Conservation (phyloP, 2,329 filamentous ascomycete species). For the Albophoma yamanashiensis region DNA sequence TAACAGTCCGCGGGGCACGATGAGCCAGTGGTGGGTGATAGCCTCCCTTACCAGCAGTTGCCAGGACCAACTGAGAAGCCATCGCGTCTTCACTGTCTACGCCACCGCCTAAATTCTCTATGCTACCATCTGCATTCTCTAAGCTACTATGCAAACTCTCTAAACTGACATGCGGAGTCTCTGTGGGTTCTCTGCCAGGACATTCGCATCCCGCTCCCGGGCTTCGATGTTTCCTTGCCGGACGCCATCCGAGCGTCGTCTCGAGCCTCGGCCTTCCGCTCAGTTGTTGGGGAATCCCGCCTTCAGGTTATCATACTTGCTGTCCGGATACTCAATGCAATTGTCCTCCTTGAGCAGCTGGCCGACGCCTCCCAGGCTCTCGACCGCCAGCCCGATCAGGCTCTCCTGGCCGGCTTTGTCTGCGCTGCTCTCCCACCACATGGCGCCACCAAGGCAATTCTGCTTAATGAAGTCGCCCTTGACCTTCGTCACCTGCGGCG, state of each 20-base stretch:
- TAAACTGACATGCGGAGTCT: neutral
- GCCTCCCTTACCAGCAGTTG: too few species aligned
- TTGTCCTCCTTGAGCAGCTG: slow-evolving; percentile 44
- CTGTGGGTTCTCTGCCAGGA: too few species aligned
- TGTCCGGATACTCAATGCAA: slow-evolving; percentile 51
- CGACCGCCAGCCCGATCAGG: slow-evolving; percentile 56
- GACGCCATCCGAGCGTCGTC: neutral
- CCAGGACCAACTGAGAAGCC: neutral
- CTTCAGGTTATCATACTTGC: slow-evolving; percentile 61
- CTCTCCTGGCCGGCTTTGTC: slow-evolving; percentile 58
- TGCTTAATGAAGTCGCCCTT: slow-evolving; percentile 66
- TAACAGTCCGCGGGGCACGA: slow-evolving; percentile 3
- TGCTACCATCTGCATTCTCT: neutral
- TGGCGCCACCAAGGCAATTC: slow-evolving; percentile 67
- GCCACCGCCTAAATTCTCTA: neutral
- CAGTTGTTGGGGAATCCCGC: slow-evolving; percentile 41
- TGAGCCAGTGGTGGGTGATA: neutral
- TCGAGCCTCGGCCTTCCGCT: neutral
- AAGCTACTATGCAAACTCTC: neutral
- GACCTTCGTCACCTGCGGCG: slow-evolving; percentile 48
- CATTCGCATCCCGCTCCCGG: neutral
- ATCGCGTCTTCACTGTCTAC: neutral
- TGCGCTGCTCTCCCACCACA: slow-evolving; percentile 93
- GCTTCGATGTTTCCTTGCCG: neutral
- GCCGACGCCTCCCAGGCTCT: slow-evolving; percentile 41